These are phyloP conservation scores for Xerocomellus dryophilus DNA, from an alignment of 768 basidiomycete genomes.

Conservation along the genomic window DNA sequence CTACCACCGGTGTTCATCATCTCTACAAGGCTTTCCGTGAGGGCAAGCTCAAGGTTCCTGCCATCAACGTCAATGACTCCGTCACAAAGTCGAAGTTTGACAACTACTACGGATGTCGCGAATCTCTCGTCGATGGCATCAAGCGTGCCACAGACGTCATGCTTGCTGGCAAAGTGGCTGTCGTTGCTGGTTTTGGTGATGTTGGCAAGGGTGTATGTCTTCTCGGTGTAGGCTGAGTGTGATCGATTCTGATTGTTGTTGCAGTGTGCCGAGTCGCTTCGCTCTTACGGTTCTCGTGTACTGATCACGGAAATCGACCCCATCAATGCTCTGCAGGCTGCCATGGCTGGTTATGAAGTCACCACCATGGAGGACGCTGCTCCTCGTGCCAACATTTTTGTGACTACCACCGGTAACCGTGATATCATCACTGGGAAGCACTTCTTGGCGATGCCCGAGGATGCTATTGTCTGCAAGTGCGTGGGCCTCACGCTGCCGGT, in stretches of 20 bases:
- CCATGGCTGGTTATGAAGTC: slow-evolving; percentile 99
- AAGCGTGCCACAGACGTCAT: slow-evolving; percentile 99
- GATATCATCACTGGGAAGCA: slow-evolving; percentile 94
- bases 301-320: slow-evolving; percentile 98
- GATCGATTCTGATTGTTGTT: slow-evolving; percentile 2
- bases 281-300: slow-evolving; percentile 96
- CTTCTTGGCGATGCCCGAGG: slow-evolving; percentile 93
- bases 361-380: slow-evolving; percentile 99
- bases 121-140: slow-evolving; percentile 99
- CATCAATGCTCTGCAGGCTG: slow-evolving; percentile 99
- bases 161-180: slow-evolving; percentile 99
- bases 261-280: slow-evolving; percentile 96
- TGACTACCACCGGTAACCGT: slow-evolving; percentile 97
- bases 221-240: not conserved
- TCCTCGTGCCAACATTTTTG: slow-evolving; percentile 83
- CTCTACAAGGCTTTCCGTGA: slow-evolving; percentile 97
- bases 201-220: slow-evolving; percentile 95
- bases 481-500: slow-evolving; percentile 29
- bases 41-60: slow-evolving; percentile 93
- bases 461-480: slow-evolving; percentile 97
- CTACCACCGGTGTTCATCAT: slow-evolving; percentile 99
- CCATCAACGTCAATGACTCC: slow-evolving; percentile 99
- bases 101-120: slow-evolving; percentile 98
- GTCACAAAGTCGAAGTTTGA: slow-evolving; percentile 99
- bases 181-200: slow-evolving; percentile 98